These are phyloP conservation scores for Bigelowiella natans DNA, from an alignment of 78 protist species.

Conservation along the genomic window DNA sequence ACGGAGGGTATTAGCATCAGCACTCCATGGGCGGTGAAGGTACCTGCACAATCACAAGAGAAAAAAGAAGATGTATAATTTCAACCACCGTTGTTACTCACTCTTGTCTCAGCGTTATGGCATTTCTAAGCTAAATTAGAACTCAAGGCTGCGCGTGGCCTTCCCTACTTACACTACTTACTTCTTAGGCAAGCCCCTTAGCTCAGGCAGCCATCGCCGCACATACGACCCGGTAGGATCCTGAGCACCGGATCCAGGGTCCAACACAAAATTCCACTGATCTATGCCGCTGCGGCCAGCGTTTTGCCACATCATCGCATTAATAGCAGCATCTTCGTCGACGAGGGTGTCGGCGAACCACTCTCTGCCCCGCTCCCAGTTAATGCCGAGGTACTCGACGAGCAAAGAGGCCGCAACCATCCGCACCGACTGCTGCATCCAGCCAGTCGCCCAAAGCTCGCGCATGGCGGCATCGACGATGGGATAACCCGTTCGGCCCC, in stretches of 20 bases:
- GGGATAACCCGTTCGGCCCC: neutral
- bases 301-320: slow-evolving; percentile 10
- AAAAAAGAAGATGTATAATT: too few species aligned
- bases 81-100: too few species aligned
- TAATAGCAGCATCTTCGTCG: neutral
- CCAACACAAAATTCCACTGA: neutral
- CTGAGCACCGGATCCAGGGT: neutral
- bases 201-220: neutral
- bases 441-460: neutral
- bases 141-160: too few species aligned
- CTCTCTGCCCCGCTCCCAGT: neutral
- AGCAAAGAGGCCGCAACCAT: slow-evolving; percentile 3
- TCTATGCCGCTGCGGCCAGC: neutral
- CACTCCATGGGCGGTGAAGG: slow-evolving; percentile 24
- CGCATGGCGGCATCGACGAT: slow-evolving; percentile 15
- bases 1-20: neutral
- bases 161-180: too few species aligned
- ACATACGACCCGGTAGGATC: neutral
- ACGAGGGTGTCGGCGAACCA: slow-evolving; percentile 13
- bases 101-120: too few species aligned
- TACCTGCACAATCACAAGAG: too few species aligned
- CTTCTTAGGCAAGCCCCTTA: neutral
- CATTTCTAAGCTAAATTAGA: too few species aligned
- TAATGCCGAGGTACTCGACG: neutral
- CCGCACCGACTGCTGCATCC: neutral